Evolutionary conservation across 345 rosid genomes (phyloP), one percentile per base, ranked within the genome.

Genomic region (Eutrema yunnanense): DNA sequence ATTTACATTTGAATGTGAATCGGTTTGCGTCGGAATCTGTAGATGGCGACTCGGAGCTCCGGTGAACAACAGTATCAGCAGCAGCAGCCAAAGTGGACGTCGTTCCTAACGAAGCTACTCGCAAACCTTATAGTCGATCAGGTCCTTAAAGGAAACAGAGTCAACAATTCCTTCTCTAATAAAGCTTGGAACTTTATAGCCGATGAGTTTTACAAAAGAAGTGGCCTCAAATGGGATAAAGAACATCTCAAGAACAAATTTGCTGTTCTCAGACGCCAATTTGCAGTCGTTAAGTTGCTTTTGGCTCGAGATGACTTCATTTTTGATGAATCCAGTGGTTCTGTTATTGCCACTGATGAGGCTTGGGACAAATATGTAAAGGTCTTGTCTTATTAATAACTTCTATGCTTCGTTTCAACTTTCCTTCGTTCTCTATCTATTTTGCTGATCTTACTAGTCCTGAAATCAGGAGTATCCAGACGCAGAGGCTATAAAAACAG

Each of bases 381-480:
- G 88, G 90, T 86, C 40, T 43, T 13, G 30, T 52, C 63, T 72
- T 62, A 57, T 22, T 44, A 22, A 22, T 44, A 22, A 22, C 26
- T 7, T 8, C 41, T 33, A 32, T 48, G 30, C 34, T 6, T 50
- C 29, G 3, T 22, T 8, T 46, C 8, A 3, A 38, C 9, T 6
- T 10, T 33, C 5, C 22, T 43, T 72, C n/a, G 6, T 9, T 62
- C 10, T 43, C 26, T 34, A 8, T 72, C 8, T 71, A 16, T 43
- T 52, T 62, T 62, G 55, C 55, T 63, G 19, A 64, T 54, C 32
- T 64, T 64, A 13, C 2, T 64, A 9, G n/a, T 53, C 27, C 2
- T 54, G 11, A 34, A 33, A 5, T 69, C 77, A 83, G 88, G 93
- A 13, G 67, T 81, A 79, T 66, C 85, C 88, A 6, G 88, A 84